phyloP scores from a whole-genome alignment of 2,329 filamentous ascomycete genomes.

The Dactylellina haptotyla region DNA sequence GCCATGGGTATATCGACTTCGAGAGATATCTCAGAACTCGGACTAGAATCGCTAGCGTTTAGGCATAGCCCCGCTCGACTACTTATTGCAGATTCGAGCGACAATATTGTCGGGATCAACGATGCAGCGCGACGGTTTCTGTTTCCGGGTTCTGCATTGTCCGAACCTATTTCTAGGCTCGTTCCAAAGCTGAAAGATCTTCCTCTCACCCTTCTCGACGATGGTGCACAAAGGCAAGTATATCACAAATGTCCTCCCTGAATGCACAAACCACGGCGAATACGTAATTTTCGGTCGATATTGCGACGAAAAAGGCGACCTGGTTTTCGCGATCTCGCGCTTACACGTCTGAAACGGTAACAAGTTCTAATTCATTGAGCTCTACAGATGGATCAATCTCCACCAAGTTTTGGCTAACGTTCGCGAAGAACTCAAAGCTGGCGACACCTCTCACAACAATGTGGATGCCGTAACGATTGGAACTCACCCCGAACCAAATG shows the following conservation, averaged over 20 bases:
- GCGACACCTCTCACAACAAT: constrained; percentile 24
- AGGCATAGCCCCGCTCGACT: constrained; percentile 37
- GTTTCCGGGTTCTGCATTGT: constrained; percentile 22
- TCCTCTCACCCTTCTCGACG: constrained; percentile 33
- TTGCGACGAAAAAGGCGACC: neutral
- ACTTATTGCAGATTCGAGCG: constrained; percentile 34
- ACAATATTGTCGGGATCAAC: constrained; percentile 39
- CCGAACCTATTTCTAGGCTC: constrained; percentile 6
- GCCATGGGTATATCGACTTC: constrained; percentile 30
- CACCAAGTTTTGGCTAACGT: constrained; percentile 45
- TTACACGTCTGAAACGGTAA: neutral
- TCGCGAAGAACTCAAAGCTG: constrained; percentile 36
- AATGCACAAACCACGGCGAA: constrained; percentile 8
- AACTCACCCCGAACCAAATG: constrained; percentile 18
- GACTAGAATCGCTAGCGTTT: constrained; percentile 45
- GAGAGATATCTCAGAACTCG: constrained; percentile 41
- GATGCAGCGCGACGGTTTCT: constrained; percentile 36
- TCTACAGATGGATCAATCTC: constrained; percentile 45
- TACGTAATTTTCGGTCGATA: neutral
- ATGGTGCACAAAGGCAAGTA: constrained; percentile 45
- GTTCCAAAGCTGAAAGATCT: constrained; percentile 31
- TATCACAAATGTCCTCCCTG: neutral
- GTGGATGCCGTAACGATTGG: constrained; percentile 31
- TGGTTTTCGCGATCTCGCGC: neutral
- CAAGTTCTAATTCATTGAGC: constrained; percentile 30